Base-by-base conservation (phyloP, 2,329 filamentous ascomycete genomes). In the Colletotrichum paranaense region DNA sequence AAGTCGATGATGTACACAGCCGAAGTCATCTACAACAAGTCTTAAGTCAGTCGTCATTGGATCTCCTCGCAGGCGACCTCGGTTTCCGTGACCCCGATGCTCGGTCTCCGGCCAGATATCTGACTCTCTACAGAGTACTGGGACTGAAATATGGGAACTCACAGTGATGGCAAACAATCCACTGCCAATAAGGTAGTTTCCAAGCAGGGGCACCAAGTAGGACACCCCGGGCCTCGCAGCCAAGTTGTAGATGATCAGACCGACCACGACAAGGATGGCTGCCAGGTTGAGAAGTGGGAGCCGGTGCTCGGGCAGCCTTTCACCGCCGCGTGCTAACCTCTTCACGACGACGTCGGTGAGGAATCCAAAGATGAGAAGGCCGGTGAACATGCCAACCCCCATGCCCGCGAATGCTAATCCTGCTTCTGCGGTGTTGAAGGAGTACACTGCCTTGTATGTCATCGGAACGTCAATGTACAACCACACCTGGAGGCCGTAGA, bases 401-500 rank as follows among this genome's bases (percentile, higher is more conserved):
- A 67, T 59, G 1, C 58, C 68, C 4, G 63, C 46, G 35, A 74
- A 74, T 6, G 59, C 55, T 32, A 59, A 19, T 2, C 68, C 62
- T 26, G 63, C 58, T 42, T 64, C 46, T 19, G 24, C 38, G 52
- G 53, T 72, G 22, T 35, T 67, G 63, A 67, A 71, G 32, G 28
- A 42, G n/a, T 60, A 68, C 5, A 64, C 63, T 6, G 38, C 16
- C 62, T 68, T 72, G 7, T 67, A 72, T 46, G 58, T 60, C 62
- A 64, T 72, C 11, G 72, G 63, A 8, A 74, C 55, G 8, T 72
- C 68, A 24, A 74, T 72, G 5, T 63, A 72, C 60, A 63, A 24
- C 68, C 58, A 64, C 7, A 67, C 68, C 14, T 72, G 63, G 14
- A 72, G 68, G 19, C 63, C 62, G 38, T 67, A 67, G 63, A 67